Conservation (phyloP, 169 alveolate genomes). For the Eimeria necatrix region DNA sequence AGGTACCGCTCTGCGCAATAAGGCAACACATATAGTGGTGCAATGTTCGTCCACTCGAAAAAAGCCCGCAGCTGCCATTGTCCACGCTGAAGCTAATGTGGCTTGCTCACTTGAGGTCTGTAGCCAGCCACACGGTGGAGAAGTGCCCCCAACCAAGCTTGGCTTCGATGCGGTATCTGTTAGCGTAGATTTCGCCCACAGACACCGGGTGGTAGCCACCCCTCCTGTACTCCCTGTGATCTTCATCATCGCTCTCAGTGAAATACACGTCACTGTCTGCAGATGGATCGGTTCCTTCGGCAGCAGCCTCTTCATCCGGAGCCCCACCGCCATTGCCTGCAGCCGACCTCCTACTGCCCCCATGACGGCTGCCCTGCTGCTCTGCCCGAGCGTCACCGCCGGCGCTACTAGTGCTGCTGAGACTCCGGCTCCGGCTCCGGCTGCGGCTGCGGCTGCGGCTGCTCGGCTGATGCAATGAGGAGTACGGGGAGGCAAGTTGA, state of each 20-base stretch:
- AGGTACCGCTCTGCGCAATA: constrained; percentile 73
- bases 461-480: constrained; percentile 52
- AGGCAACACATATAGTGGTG: neutral
- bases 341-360: constrained; percentile 30
- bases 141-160: constrained; percentile 99
- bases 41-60: neutral
- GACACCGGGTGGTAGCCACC: constrained; percentile 85
- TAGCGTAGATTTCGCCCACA: constrained; percentile 92
- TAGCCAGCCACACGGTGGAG: constrained; percentile 99
- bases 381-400: neutral
- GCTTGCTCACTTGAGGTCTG: constrained; percentile 88
- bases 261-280: constrained; percentile 81
- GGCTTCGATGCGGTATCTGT: constrained; percentile 97
- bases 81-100: neutral
- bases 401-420: constrained; percentile 52
- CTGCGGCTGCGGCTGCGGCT: constrained; percentile 77
- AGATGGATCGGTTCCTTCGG: constrained; percentile 29
- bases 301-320: constrained; percentile 57
- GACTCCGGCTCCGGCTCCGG: constrained; percentile 54
- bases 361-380: constrained; percentile 2
- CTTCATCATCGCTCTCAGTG: constrained; percentile 85
- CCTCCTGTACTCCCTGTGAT: constrained; percentile 78
- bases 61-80: neutral
- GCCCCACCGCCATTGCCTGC: constrained; percentile 14
- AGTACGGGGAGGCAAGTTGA: constrained; percentile 18